phyloP scores from a whole-genome alignment of 116 monocot genomes.

The Papilionanthe hybrid region DNA sequence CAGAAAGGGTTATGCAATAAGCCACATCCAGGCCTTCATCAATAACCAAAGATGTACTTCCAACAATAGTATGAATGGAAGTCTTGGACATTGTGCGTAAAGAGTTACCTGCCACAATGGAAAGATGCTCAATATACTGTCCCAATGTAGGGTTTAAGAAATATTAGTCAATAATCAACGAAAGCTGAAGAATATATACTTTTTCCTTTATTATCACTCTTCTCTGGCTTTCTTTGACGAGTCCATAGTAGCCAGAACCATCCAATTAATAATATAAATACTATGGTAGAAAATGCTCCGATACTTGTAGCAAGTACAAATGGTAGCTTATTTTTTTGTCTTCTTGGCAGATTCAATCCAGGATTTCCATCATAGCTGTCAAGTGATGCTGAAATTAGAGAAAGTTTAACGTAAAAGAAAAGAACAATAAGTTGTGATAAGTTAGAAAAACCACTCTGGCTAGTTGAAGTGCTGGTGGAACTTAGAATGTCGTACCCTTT shows the following conservation, averaged over 20 bases:
- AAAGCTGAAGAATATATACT: constrained; percentile 10
- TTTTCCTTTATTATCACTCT: constrained; percentile 8
- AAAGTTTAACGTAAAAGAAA: not conserved
- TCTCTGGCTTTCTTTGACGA: constrained; percentile 7
- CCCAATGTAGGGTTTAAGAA: not conserved
- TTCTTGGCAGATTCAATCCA: constrained; percentile 7
- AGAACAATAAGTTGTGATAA: not conserved
- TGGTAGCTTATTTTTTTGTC: constrained; percentile 4
- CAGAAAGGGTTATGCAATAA: constrained; percentile 25
- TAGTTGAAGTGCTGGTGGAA: not conserved
- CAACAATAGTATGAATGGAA: constrained; percentile 19
- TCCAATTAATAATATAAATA: constrained; percentile 18
- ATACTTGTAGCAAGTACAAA: constrained; percentile 9
- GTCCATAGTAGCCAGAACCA: constrained; percentile 15
- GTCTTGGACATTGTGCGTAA: constrained; percentile 22
- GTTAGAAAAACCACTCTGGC: no score
- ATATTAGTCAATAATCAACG: not conserved
- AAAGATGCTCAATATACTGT: not conserved
- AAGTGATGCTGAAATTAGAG: not conserved
- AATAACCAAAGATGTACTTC: constrained; percentile 23
- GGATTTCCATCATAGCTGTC: constrained; percentile 27
- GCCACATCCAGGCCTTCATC: constrained; percentile 29
- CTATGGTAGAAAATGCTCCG: constrained; percentile 10
- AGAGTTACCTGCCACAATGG: constrained; percentile 16
- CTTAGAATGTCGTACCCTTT: not conserved